phyloP scores from a whole-genome alignment of 768 basidiomycete genomes.

The Amanita muscaria region DNA sequence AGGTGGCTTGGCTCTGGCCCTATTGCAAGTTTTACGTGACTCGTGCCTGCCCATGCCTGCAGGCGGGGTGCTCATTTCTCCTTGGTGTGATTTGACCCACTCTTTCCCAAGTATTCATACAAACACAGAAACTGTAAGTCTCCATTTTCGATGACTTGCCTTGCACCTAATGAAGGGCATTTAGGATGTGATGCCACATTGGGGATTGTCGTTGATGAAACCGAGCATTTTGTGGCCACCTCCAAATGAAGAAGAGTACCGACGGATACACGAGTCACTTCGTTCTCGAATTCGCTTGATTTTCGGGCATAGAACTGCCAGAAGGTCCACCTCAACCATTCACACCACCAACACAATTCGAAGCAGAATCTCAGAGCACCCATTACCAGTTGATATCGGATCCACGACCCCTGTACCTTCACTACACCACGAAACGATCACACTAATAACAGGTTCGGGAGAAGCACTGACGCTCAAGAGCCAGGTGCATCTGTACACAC shows the following conservation, averaged over 20 bases:
- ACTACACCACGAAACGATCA: constrained; percentile 35
- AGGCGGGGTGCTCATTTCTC: constrained; percentile 83
- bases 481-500: constrained; percentile 83
- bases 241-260: constrained; percentile 56
- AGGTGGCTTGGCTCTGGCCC: constrained; percentile 74
- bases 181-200: constrained; percentile 74
- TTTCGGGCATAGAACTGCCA: constrained; percentile 19
- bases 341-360: constrained; percentile 10
- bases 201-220: constrained; percentile 70
- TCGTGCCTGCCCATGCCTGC: constrained; percentile 73
- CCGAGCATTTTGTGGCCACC: constrained; percentile 76
- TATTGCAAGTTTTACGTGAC: constrained; percentile 86
- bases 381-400: constrained; percentile 36
- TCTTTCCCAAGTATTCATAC: constrained; percentile 83
- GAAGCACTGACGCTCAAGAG: constrained; percentile 45
- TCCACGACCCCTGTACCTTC: constrained; percentile 36
- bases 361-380: constrained; percentile 12
- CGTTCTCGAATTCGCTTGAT: constrained; percentile 54
- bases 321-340: constrained; percentile 15
- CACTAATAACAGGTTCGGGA: constrained; percentile 36
- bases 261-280: constrained; percentile 45
- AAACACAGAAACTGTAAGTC: constrained; percentile 73
- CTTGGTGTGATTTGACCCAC: constrained; percentile 90
- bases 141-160: neutral
- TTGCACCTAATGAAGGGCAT: neutral